These are phyloP conservation scores for Sarcocystis neurona DNA, from an alignment of 169 alveolate species.

Conservation along the genomic window DNA sequence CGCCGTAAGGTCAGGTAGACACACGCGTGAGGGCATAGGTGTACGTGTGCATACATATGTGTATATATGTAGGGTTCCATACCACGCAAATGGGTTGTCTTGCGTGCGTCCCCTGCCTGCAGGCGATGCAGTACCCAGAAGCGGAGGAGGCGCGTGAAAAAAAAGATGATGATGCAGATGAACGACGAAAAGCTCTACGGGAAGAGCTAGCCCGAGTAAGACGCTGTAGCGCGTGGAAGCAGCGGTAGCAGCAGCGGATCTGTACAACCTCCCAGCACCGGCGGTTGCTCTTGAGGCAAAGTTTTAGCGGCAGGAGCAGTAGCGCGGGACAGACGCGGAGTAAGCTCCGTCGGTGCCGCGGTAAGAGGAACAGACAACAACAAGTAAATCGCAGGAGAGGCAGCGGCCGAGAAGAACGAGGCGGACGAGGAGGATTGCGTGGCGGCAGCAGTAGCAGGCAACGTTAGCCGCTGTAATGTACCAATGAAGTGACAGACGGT, in stretches of 20 bases:
- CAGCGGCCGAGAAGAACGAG: neutral
- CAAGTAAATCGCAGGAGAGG: neutral
- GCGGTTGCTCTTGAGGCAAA: neutral
- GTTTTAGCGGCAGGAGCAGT: slow-evolving; percentile 7
- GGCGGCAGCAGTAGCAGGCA: neutral
- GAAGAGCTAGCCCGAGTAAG: slow-evolving; percentile 51
- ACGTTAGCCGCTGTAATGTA: neutral
- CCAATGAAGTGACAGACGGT: neutral
- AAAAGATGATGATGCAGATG: slow-evolving; percentile 18
- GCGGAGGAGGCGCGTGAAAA: slow-evolving; percentile 38
- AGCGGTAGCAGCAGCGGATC: too few relatives aligned
- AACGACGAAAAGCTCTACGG: slow-evolving; percentile 41
- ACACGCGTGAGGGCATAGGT: neutral
- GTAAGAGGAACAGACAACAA: neutral
- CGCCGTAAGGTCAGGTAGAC: neutral
- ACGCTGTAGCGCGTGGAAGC: too few relatives aligned
- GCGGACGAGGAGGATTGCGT: neutral
- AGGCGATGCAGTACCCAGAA: slow-evolving; percentile 72
- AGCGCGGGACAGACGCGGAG: neutral
- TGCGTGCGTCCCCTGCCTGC: neutral
- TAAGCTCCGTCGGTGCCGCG: neutral
- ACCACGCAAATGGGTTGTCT: slow-evolving; percentile 31
- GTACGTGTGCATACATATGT: neutral
- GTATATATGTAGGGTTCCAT: neutral
- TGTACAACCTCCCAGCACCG: too few relatives aligned